Conservation (phyloP, 805 yeast species). For the Ogataea allantospora region DNA sequence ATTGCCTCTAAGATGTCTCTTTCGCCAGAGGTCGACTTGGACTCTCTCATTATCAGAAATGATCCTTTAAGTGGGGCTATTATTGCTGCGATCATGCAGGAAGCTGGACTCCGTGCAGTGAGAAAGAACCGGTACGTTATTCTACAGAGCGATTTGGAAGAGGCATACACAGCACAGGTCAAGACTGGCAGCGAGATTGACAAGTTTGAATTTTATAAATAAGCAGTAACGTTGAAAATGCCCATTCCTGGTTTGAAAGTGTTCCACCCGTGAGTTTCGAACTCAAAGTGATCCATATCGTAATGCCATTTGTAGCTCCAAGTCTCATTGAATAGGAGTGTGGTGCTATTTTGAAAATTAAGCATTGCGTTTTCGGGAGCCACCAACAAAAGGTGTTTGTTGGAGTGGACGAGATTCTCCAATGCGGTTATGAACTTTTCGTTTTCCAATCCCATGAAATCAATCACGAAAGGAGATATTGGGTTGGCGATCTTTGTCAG, state of each 20-base stretch:
- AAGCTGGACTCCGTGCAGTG: conserved; percentile 98
- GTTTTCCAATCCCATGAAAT: conserved; percentile 45
- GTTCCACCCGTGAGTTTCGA: conserved; percentile 34
- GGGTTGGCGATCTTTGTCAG: conserved; percentile 15
- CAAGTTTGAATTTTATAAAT: conserved; percentile 96
- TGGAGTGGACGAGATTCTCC: conserved; percentile 2
- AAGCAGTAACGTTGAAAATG: conserved; percentile 40
- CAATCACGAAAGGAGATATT: conserved; percentile 33
- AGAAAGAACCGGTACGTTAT: conserved; percentile 97
- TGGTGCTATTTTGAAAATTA: conserved; percentile 10
- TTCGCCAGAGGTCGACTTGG: conserved; percentile 97
- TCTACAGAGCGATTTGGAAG: conserved; percentile 93
- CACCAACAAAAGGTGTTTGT: conserved; percentile 20
- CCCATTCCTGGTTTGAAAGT: conserved; percentile 65
- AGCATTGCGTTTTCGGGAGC: conserved; percentile 31
- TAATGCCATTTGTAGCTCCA: conserved; percentile 50
- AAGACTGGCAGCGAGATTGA: conserved; percentile 94
- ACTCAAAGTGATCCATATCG: conserved; percentile 75
- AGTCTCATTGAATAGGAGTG: conserved; percentile 16
- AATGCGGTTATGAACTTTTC: conserved; percentile 21
- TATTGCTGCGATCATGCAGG: conserved; percentile 99
- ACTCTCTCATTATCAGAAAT: conserved; percentile 89
- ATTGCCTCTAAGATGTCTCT: conserved; percentile 96
- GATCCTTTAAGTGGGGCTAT: conserved; percentile 97
- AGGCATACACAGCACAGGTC: conserved; percentile 96